These are phyloP conservation scores for Betula pendula DNA, from an alignment of 306 rosid species.

Conservation along the genomic window DNA sequence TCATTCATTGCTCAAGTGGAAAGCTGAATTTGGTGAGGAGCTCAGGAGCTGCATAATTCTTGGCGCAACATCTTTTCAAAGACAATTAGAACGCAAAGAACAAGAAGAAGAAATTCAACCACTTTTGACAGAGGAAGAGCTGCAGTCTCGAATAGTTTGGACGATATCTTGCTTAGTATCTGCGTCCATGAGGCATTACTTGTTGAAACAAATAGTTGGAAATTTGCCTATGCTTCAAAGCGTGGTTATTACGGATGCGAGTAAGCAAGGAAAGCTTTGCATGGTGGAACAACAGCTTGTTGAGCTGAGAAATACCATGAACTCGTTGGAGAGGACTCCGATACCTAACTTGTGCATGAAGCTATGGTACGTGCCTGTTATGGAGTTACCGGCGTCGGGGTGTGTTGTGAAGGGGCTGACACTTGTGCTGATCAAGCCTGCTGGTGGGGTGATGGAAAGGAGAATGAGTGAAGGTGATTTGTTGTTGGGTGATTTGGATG, in stretches of 20 bases:
- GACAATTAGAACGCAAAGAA: conserved; percentile 4
- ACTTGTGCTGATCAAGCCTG: conserved; percentile 31
- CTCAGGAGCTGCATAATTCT: conserved; percentile 36
- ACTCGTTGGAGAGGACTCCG: conserved; percentile 17
- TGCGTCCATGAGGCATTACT: conserved; percentile 44
- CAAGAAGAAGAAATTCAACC: conserved; percentile 5
- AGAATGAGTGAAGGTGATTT: conserved; percentile 6
- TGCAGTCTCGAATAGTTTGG: conserved; percentile 30
- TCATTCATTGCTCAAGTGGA: conserved; percentile 38
- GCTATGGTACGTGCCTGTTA: conserved; percentile 42
- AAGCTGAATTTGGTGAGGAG: conserved; percentile 35
- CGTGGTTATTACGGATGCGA: conserved; percentile 32
- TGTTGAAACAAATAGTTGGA: conserved; percentile 34
- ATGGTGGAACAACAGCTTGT: conserved; percentile 34
- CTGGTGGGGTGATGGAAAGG: background rate
- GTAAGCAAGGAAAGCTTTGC: conserved; percentile 29
- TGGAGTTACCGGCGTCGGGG: conserved; percentile 32
- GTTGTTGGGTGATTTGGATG: conserved; percentile 28
- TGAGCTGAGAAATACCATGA: conserved; percentile 29
- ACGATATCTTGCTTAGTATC: conserved; percentile 38
- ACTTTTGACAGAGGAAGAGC: conserved; percentile 28
- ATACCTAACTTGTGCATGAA: conserved; percentile 41
- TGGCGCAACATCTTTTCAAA: conserved; percentile 34
- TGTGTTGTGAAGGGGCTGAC: conserved; percentile 44
- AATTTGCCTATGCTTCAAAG: conserved; percentile 26